These are phyloP conservation scores for Kentomonas sorsogonicus DNA, from an alignment of 208 protist genomes.

Conservation along the genomic window DNA sequence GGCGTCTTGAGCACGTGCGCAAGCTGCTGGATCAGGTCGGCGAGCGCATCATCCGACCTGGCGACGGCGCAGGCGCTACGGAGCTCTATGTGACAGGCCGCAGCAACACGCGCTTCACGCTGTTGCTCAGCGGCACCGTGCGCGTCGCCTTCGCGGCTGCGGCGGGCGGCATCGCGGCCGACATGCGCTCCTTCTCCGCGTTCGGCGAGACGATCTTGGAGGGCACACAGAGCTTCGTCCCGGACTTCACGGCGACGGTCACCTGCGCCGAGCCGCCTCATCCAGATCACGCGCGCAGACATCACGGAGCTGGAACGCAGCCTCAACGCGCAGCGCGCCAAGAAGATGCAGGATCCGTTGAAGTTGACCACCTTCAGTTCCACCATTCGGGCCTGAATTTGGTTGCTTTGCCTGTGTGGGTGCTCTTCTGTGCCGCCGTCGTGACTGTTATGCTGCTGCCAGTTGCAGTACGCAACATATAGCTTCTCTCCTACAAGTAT, in stretches of 20 bases:
- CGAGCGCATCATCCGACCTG: slow-evolving; percentile 26
- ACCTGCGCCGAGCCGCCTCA: slow-evolving; percentile 37
- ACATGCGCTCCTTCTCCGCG: slow-evolving; percentile 58
- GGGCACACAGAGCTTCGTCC: slow-evolving; percentile 26
- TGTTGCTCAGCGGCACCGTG: slow-evolving; percentile 63
- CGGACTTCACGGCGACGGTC: slow-evolving; percentile 65
- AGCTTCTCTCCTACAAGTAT: no score
- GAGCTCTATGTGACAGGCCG: slow-evolving; percentile 42
- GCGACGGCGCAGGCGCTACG: slow-evolving; percentile 8
- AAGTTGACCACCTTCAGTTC: slow-evolving; percentile 6
- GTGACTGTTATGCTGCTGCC: no score
- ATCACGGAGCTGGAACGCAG: slow-evolving; percentile 25
- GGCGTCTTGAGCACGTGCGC: slow-evolving; percentile 46
- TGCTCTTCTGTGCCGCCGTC: no score
- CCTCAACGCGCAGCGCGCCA: slow-evolving; percentile 18
- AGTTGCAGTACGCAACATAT: no score
- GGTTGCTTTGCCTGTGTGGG: no score
- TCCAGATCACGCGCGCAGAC: slow-evolving; percentile 50
- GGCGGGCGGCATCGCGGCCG: slow-evolving; percentile 28
- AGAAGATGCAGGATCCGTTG: slow-evolving; percentile 12
- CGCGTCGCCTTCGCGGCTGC: slow-evolving; percentile 26
- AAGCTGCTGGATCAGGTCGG: slow-evolving; percentile 51
- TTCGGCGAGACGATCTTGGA: slow-evolving; percentile 52
- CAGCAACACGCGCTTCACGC: slow-evolving; percentile 37
- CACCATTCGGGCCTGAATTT: no score